A percentile compares a stretch with the other conserved stretches of the same genome.
Evolutionary conservation across 169 alveolate species (phyloP).

Genomic region (Babesia gibsoni): DNA sequence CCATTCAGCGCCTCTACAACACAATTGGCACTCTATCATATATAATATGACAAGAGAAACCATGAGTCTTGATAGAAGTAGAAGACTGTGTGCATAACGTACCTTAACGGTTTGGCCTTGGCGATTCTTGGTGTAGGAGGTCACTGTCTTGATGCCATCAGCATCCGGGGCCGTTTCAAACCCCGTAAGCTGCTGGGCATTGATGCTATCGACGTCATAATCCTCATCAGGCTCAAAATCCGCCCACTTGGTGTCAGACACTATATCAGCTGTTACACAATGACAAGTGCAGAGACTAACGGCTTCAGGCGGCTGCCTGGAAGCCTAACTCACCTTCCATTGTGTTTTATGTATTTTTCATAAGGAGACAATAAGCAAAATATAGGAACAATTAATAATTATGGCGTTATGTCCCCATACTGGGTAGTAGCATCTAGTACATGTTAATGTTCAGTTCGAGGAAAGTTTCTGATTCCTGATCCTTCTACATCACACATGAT

Average conservation of each 20-base stretch:
- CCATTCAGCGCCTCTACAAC: no score
- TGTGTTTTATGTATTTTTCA: neutral
- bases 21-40: no score
- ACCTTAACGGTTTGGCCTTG: slow-evolving; percentile 82
- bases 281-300: neutral
- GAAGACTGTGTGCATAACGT: no score
- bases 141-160: slow-evolving; percentile 75
- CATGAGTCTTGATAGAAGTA: no score
- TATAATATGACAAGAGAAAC: no score
- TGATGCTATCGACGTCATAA: slow-evolving; percentile 64
- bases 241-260: slow-evolving; percentile 76
- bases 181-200: slow-evolving; percentile 22
- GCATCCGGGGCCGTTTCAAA: slow-evolving; percentile 69
- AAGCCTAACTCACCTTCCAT: neutral
- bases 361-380: no score
- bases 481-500: no score
- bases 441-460: slow-evolving; percentile 30
- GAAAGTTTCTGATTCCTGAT: slow-evolving; percentile 15
- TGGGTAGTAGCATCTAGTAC: slow-evolving; percentile 21
- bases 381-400: neutral
- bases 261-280: slow-evolving; percentile 18
- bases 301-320: slow-evolving; percentile 3
- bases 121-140: slow-evolving; percentile 68
- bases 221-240: slow-evolving; percentile 80
- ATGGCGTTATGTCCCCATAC: slow-evolving; percentile 19